Base-by-base conservation (phyloP, 2,329 filamentous ascomycete genomes). In the Fusarium dlaminii region DNA sequence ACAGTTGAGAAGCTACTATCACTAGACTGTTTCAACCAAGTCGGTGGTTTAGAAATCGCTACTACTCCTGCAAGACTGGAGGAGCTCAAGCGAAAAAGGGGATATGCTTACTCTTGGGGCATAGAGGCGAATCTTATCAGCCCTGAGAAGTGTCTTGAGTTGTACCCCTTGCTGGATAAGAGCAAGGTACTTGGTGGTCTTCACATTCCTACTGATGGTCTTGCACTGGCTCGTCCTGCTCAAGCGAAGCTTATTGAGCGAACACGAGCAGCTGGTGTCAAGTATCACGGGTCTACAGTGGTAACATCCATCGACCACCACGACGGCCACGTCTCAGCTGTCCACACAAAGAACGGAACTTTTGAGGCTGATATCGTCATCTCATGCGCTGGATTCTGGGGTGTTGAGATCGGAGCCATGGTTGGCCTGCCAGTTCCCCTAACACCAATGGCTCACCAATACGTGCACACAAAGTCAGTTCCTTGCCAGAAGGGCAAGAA, bases 371-470 rank as follows among this genome's bases (percentile, higher is more conserved):
- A 92, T 62, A 87, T 91, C 30, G 83, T 91, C 57, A 80, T 92
- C 42, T 91, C 89, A 4, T 92, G 90, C 69, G 90, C 89, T 12
- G 90, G 90, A 0, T 90, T 92, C 79, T 92, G 90, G 90, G 90
- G 90, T 17, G 90, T 91, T 13, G 90, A 92, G 77, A 83, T 92
- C 12, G 90, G 90, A 29, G 87, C 86, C 11, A 90, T 92, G 89
- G 85, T 88, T 46, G 89, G 86, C 9, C 75, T 91, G 18, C 81
- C 86, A 4, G 85, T 92, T 29, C 90, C 90, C 12, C 80, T 92
- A 9, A 84, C 90, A 1, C 90, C 90, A 7, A 84, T 92, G 66
- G 90, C 86, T 1, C 90, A 92, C 61, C 90, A 92, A 72, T 92
- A 92, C 71, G 90, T 84, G 56, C 91, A 91, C 80, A 91, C 90